Conservation (phyloP, 768 basidiomycete genomes). For the Calocybe indica region DNA sequence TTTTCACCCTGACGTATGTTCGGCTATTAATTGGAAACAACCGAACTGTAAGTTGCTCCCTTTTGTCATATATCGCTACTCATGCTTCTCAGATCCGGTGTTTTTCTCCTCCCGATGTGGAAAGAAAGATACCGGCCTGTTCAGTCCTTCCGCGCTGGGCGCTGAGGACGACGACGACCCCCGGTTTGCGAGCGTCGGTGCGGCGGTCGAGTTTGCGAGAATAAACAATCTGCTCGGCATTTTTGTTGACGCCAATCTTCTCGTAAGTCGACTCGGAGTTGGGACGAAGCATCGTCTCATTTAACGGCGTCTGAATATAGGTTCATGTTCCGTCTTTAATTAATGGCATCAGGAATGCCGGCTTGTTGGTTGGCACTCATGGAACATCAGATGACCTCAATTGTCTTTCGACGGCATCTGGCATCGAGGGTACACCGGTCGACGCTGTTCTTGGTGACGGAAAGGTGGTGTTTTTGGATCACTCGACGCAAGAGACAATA, state of each 20-base stretch:
- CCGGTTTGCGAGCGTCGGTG: conserved; percentile 67
- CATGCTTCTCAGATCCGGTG: conserved; percentile 69
- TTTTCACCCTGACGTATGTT: conserved; percentile 85
- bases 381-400: conserved; percentile 47
- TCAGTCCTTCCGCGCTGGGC: conserved; percentile 31
- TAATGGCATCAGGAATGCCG: conserved; percentile 82
- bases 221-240: conserved; percentile 90
- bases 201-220: conserved; percentile 91
- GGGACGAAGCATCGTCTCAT: conserved; percentile 5
- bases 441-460: conserved; percentile 68
- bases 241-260: conserved; percentile 77
- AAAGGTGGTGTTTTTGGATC: conserved; percentile 63
- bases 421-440: conserved; percentile 42
- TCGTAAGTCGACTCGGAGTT: conserved; percentile 47
- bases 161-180: conserved; percentile 39
- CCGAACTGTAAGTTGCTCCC: conserved; percentile 73
- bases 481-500: conserved; percentile 42
- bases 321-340: conserved; percentile 86
- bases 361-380: conserved; percentile 81
- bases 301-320: conserved; percentile 31
- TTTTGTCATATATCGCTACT: background rate
- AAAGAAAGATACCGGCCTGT: conserved; percentile 33
- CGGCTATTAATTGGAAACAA: conserved; percentile 97
- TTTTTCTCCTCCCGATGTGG: conserved; percentile 92
- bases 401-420: conserved; percentile 26